Conservation (phyloP, 129 eudicot species). For the Lonicera japonica region DNA sequence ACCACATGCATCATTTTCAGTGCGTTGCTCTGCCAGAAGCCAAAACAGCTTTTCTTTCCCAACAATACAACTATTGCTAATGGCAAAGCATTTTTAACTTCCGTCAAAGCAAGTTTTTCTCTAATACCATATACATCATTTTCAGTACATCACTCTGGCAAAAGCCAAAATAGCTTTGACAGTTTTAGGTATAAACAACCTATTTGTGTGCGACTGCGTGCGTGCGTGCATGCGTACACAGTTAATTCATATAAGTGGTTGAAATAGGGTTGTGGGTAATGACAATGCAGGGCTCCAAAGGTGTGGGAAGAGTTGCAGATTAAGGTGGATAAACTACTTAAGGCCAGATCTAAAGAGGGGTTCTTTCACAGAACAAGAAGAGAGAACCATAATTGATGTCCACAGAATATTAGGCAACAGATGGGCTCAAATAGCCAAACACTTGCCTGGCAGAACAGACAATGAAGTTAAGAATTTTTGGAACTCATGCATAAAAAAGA, state of each 20-base stretch:
- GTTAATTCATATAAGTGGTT: slow-evolving; percentile 4
- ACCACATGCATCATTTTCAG: no score
- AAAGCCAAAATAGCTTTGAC: no score
- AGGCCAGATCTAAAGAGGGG: slow-evolving; percentile 86
- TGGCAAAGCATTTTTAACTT: no score
- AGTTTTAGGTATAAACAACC: no score
- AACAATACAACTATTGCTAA: no score
- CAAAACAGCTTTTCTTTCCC: no score
- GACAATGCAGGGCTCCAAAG: slow-evolving; percentile 50
- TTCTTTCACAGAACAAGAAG: slow-evolving; percentile 69
- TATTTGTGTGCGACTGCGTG: no score
- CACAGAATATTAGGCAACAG: slow-evolving; percentile 78
- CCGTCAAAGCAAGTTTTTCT: no score
- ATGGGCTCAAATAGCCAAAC: slow-evolving; percentile 89
- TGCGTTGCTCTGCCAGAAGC: no score
- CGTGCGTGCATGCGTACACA: not conserved
- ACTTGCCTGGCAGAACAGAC: slow-evolving; percentile 81
- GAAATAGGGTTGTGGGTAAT: not conserved
- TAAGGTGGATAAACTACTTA: slow-evolving; percentile 60
- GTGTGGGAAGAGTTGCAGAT: slow-evolving; percentile 73
- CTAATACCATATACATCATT: no score
- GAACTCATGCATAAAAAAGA: slow-evolving; percentile 88
- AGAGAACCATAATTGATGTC: slow-evolving; percentile 69
- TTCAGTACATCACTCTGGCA: no score
- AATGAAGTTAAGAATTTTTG: slow-evolving; percentile 87